Conservation (phyloP, 2,329 filamentous ascomycete genomes). For the Aspergillus fumigatiaffinis region DNA sequence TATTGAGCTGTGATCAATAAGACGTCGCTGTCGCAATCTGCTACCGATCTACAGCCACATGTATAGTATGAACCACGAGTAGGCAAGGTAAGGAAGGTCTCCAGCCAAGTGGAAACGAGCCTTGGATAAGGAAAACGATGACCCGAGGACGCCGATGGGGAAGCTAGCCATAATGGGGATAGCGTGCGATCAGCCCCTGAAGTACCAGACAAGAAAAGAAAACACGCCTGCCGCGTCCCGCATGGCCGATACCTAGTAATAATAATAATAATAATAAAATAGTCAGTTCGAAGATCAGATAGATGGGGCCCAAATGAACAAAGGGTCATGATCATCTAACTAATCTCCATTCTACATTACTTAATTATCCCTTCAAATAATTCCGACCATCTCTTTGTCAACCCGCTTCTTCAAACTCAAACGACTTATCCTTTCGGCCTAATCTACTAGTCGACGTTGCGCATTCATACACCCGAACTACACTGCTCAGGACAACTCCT, state of each 20-base stretch:
- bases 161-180: constrained; percentile 4
- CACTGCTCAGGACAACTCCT: background rate
- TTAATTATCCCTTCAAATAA: background rate
- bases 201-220: constrained; percentile 5
- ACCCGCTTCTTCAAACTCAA: background rate
- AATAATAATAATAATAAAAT: background rate
- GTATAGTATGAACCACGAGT: no score
- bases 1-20: background rate
- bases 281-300: background rate
- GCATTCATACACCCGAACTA: background rate
- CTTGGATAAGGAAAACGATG: background rate
- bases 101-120: background rate
- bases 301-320: constrained; percentile 1
- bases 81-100: no score
- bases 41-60: no score
- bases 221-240: constrained; percentile 24
- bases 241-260: background rate
- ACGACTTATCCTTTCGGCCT: background rate
- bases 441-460: background rate
- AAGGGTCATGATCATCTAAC: background rate
- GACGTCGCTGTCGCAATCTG: background rate
- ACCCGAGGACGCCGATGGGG: constrained; percentile 4
- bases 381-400: background rate
- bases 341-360: background rate
- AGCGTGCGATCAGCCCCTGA: constrained; percentile 12